Conservation (phyloP, 2,329 filamentous ascomycete species). For the Zymoseptoria crescenta region DNA sequence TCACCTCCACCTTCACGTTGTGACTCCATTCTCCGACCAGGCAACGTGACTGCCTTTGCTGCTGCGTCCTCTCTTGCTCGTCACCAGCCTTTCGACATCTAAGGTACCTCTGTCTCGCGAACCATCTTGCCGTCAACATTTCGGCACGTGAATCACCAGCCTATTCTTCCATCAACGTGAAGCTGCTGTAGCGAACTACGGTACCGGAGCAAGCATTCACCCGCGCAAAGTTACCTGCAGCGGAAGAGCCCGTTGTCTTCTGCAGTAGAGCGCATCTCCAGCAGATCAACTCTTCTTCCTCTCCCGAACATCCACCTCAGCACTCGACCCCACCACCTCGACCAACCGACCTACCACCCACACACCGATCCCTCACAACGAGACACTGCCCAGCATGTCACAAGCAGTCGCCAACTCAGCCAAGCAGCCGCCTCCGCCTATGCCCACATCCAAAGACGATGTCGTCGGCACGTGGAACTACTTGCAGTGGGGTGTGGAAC, state of each 20-base stretch:
- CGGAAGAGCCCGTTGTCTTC: not conserved
- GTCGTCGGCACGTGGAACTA: constrained; percentile 61
- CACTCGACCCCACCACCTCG: constrained; percentile 5
- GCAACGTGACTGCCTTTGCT: not conserved
- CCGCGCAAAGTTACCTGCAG: not conserved
- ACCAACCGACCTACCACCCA: not conserved
- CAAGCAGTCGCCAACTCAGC: constrained; percentile 13
- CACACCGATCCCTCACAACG: not conserved
- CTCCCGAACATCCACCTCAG: not conserved
- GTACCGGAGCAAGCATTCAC: not conserved
- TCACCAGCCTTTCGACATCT: not conserved
- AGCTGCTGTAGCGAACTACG: not conserved
- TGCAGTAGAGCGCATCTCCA: not conserved
- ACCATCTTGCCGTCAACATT: not conserved
- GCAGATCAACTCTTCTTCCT: not conserved
- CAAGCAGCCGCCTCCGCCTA: constrained; percentile 19
- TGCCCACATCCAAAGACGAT: constrained; percentile 32
- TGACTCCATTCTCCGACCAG: not conserved
- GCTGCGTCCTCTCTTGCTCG: not conserved
- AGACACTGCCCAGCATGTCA: constrained; percentile 20
- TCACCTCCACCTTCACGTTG: not conserved
- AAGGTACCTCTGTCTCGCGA: not conserved
- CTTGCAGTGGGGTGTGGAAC: constrained; percentile 77
- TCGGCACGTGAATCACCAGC: not conserved
- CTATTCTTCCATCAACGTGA: not conserved